Base-by-base conservation (phyloP, 352 stramenopile species). In the Globisporangium cystogenes region DNA sequence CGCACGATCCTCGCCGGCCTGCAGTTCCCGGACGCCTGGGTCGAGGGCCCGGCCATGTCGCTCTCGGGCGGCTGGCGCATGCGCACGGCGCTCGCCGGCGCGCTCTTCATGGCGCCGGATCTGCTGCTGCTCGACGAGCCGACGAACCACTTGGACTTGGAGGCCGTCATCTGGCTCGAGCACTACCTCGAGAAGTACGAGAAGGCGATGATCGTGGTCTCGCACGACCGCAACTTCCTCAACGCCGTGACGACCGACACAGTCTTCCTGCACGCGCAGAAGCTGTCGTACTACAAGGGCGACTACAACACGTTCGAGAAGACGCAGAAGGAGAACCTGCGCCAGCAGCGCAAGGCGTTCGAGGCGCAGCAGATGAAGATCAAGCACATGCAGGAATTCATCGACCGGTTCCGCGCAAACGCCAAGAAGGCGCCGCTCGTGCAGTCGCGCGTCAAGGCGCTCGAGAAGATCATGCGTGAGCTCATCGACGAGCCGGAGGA, bases 51-150 rank as follows among this genome's bases (percentile, higher is more conserved):
- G 0, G 96, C 95, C 4, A 94, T 87, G 48, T 84, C 89, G 6
- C 72, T 98, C 37, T 97, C 82, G 2, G 96, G 96, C 78, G 96
- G 95, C 35, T 98, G 93, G 90, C 81, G 90, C 23, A 98, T 98
- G 91, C 78, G 81, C 48, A 97, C 97, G 54, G 90, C 92, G 21
- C 76, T 99, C 18, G 95, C 95, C n/a, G 93, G 87, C 7, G 92
- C 94, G 43, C 70, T 98, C 21, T 98, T 98, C 66, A 98, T 98
- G 76, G 76, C 94, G 57, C 93, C 93, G 4, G 95, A 99, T 59
- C 59, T 99, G 58, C 72, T 99, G 51, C 72, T 99, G 41, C 70
- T 99, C 47, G 97, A 99, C 62, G 97, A 99, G 64, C 97, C 97
- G 16, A 98, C 90, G 14, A 99, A 99, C 81, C 97, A 99, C 70